Evolutionary conservation across 257 asterid species (phyloP).

Genomic region (Datura wrightii): DNA sequence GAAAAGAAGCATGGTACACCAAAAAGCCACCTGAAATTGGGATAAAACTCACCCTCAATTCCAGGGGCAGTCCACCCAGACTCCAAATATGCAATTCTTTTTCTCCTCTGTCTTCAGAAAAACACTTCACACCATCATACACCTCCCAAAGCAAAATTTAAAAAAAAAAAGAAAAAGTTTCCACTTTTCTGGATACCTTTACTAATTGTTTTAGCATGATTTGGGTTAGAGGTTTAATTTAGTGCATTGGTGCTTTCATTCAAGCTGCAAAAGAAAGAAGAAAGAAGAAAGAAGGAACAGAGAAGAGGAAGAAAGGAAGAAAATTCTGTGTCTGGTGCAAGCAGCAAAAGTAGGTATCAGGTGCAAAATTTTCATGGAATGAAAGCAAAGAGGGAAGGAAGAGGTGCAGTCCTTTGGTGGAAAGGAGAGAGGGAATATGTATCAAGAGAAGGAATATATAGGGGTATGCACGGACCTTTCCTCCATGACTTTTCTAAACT

Average conservation of each 20-base stretch:
- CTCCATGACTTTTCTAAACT: not conserved
- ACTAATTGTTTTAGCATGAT: no score
- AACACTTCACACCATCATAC: not conserved
- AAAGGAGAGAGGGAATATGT: no score
- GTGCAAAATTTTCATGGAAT: not conserved
- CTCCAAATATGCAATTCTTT: not conserved
- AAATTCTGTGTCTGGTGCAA: not conserved
- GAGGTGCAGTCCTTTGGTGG: not conserved
- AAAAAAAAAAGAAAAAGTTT: not conserved
- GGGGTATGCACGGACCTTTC: not conserved
- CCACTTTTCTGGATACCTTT: not conserved
- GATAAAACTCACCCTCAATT: not conserved
- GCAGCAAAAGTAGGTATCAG: not conserved
- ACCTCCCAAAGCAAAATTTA: not conserved
- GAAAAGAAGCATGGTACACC: not conserved
- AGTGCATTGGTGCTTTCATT: not conserved
- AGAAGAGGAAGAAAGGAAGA: not conserved
- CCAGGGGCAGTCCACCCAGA: not conserved
- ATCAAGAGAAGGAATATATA: no score
- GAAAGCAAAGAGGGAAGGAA: not conserved
- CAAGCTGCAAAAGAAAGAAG: not conserved
- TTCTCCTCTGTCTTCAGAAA: not conserved
- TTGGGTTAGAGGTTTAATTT: not conserved
- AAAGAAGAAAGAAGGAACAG: not conserved
- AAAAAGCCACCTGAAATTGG: not conserved